Evolutionary conservation across 202 grass and related monocot genomes (phyloP), one percentile per base, ranked within the genome.

Genomic region (Carex sylvatica): DNA sequence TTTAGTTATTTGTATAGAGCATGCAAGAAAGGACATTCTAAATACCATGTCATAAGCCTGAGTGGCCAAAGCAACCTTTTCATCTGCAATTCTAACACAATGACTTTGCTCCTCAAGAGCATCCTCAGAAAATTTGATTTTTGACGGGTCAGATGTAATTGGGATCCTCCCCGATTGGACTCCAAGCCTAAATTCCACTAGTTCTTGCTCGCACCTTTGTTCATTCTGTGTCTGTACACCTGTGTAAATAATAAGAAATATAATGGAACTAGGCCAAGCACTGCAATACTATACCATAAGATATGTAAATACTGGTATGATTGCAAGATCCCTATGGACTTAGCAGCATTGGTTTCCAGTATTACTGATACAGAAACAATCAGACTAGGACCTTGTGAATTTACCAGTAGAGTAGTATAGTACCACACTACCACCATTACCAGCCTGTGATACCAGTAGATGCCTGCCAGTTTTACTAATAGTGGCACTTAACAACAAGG

Each of bases 31-130:
- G 65, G 52, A 9, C 52, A 66, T 18, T 82, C 23, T 52, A 82
- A 51, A 82, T 95, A 98, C 96, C 91, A 98, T 86, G 85, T 98
- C 95, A 91, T 98, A 98, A 67, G 91, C 94, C 85, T 93, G 95
- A 84, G 88, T 88, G 33, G 92, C 95, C 81, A 98, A 92, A 91
- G 96, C 92, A 74, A 98, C 96, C 78, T 98, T 98, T 87, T 98
- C 96, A 75, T 98, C 96, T 86, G 92, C 96, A 90, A 98, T 98
- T 90, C 95, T 85, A 87, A 95, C 81, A 70, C 89, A 91, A 80
- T 98, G 95, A 80, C 89, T 98, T 81, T 93, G 92, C 73, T 95
- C 96, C 42, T 98, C 96, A 15, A 95, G 72, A 31, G 92, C 91
- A 53, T 93, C 92, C 85, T 98, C 96, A 82, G 93, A 95, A 90